Evolutionary conservation across 306 rosid genomes (phyloP).

Genomic region (Aeschynomene evenia): DNA sequence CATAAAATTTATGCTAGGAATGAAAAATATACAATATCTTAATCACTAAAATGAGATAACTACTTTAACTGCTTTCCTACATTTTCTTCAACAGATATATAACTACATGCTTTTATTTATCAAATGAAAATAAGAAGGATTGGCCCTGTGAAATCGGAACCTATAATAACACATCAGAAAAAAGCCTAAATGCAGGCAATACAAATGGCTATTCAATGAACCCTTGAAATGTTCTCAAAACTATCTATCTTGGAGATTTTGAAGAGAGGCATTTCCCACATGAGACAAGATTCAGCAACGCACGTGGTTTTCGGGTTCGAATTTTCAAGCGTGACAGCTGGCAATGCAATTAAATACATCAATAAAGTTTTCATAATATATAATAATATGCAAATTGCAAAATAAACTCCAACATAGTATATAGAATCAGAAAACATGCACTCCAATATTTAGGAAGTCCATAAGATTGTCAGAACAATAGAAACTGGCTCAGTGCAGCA

Average conservation of each 20-base stretch:
- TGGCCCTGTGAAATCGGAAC: constrained; percentile 47
- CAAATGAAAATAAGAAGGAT: constrained; percentile 38
- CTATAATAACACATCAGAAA: constrained; percentile 40
- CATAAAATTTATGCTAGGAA: constrained; percentile 24
- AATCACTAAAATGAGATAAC: constrained; percentile 37
- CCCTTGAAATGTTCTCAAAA: constrained; percentile 44
- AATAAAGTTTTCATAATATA: constrained; percentile 20
- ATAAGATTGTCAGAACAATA: background rate
- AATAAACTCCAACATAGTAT: background rate
- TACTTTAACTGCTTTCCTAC: constrained; percentile 40
- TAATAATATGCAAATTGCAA: background rate
- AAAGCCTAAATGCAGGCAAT: constrained; percentile 53
- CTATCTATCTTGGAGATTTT: constrained; percentile 84
- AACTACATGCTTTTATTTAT: constrained; percentile 56
- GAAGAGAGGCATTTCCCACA: constrained; percentile 82
- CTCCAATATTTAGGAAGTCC: background rate
- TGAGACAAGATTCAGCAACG: constrained; percentile 78
- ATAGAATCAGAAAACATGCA: background rate
- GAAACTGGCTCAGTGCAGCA: constrained; percentile 11
- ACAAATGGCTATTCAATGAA: constrained; percentile 46
- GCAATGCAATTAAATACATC: constrained; percentile 36
- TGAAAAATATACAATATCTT: constrained; percentile 41
- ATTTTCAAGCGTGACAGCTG: constrained; percentile 92
- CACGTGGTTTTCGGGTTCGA: constrained; percentile 56
- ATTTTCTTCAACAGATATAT: constrained; percentile 39